A percentile compares a stretch with the other conserved stretches of the same genome.
These are phyloP conservation scores for Coelastrella sp. DNA, from an alignment of 139 green algal genomes.

Conservation along the genomic window DNA sequence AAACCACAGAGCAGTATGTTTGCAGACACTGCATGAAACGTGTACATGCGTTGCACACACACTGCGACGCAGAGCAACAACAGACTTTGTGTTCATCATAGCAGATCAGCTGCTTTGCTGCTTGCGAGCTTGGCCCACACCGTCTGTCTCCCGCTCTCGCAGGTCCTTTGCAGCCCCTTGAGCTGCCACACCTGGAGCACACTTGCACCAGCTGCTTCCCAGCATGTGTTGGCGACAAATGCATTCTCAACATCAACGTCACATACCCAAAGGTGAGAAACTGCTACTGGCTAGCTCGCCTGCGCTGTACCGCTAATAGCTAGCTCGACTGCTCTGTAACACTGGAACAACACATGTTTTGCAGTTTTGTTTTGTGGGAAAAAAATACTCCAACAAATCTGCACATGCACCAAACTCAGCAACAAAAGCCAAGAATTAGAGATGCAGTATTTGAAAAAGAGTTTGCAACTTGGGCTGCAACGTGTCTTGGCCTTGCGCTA, in stretches of 20 bases:
- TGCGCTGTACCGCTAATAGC: not conserved
- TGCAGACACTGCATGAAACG: too few relatives aligned
- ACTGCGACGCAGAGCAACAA: not conserved
- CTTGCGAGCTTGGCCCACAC: not conserved
- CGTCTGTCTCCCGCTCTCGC: not conserved
- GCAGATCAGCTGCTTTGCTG: not conserved
- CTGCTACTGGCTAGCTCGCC: not conserved
- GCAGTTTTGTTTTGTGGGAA: too few relatives aligned
- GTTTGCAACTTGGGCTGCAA: too few relatives aligned
- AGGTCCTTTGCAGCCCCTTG: slow-evolving; percentile 65
- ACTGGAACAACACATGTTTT: too few relatives aligned
- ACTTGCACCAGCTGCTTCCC: slow-evolving; percentile 83
- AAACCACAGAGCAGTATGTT: not conserved
- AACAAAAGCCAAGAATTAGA: too few relatives aligned
- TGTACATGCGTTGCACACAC: too few relatives aligned
- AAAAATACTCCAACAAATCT: too few relatives aligned
- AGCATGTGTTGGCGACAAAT: slow-evolving; percentile 73
- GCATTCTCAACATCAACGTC: slow-evolving; percentile 75
- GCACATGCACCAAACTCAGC: too few relatives aligned
- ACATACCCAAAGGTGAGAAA: slow-evolving; percentile 70
- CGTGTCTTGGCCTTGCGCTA: too few relatives aligned
- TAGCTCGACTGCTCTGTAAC: too few relatives aligned
- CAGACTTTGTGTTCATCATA: not conserved
- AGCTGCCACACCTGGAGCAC: slow-evolving; percentile 85
- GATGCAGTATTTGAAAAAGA: too few relatives aligned